A percentile compares a stretch with the other conserved stretches of the same genome.
Evolutionary conservation across 2,329 filamentous ascomycete genomes (phyloP).

Genomic region (Diaporthe sp.): DNA sequence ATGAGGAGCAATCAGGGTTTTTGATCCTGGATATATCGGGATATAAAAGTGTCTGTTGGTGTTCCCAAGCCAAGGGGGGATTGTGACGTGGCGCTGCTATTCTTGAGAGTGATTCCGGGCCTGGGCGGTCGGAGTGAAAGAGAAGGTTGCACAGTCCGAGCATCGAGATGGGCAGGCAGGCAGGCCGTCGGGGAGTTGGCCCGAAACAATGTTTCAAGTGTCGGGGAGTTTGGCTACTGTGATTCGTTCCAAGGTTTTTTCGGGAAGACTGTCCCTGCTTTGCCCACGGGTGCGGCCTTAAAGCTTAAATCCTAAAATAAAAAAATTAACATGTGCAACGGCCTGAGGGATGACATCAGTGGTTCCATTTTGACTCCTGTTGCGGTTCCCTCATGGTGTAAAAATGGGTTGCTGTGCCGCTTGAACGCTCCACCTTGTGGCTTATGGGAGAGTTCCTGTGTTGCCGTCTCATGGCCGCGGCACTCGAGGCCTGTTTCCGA

Average conservation of each 20-base stretch:
- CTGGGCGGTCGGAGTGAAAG: not conserved
- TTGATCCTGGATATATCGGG: not conserved
- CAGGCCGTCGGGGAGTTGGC: slow-evolving; percentile 5
- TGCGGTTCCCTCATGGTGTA: no score
- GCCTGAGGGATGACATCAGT: not conserved
- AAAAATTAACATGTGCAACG: not conserved
- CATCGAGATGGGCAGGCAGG: not conserved
- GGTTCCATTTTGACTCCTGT: not conserved
- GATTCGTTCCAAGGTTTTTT: not conserved
- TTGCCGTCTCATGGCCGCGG: slow-evolving; percentile 12
- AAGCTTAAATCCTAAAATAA: slow-evolving; percentile 15
- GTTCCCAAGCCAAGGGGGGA: not conserved
- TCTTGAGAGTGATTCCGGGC: slow-evolving; percentile 16
- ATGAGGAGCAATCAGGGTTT: not conserved
- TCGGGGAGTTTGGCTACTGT: not conserved
- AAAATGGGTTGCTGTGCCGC: slow-evolving; percentile 11
- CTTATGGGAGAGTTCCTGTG: not conserved
- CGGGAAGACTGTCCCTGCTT: not conserved
- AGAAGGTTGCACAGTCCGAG: not conserved
- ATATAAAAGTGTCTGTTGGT: not conserved
- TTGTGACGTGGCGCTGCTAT: not conserved
- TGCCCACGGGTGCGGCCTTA: not conserved
- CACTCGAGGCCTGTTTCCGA: not conserved
- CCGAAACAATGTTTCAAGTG: slow-evolving; percentile 26
- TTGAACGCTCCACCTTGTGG: not conserved